Evolutionary conservation across 257 asterid species (phyloP).

Genomic region (Ballota nigra): DNA sequence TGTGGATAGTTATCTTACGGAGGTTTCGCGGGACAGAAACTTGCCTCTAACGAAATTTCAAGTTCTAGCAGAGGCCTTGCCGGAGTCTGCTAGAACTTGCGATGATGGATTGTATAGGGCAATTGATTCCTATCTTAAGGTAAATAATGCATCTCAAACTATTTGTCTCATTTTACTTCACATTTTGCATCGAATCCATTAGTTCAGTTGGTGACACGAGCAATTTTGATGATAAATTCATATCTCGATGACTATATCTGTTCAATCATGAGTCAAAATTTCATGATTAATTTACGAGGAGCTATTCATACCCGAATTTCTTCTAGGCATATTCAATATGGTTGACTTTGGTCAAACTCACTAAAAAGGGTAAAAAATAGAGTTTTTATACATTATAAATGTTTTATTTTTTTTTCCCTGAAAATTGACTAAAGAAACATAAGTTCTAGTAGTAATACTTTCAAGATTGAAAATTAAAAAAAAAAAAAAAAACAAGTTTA

Average conservation of each 20-base stretch:
- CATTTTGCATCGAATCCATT: background rate
- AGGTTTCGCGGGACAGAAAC: conserved; percentile 80
- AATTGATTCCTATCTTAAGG: conserved; percentile 95
- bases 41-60: conserved; percentile 78
- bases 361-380: too few relatives aligned
- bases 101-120: conserved; percentile 92
- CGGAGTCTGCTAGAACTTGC: conserved; percentile 84
- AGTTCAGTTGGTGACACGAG: background rate
- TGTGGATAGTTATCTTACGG: conserved; percentile 88
- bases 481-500: too few relatives aligned
- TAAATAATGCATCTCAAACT: conserved; percentile 9
- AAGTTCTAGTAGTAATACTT: too few relatives aligned
- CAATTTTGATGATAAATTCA: background rate
- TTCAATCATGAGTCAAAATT: background rate
- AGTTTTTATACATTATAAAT: too few relatives aligned
- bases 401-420: too few relatives aligned
- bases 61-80: conserved; percentile 87
- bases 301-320: background rate
- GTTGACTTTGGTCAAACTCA: too few relatives aligned
- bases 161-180: background rate
- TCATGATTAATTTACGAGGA: background rate
- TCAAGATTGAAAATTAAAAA: too few relatives aligned
- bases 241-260: background rate
- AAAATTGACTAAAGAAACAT: too few relatives aligned
- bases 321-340: too few relatives aligned